phyloP scores from a whole-genome alignment of 441 rosid species.

The Mallotus japonicus region DNA sequence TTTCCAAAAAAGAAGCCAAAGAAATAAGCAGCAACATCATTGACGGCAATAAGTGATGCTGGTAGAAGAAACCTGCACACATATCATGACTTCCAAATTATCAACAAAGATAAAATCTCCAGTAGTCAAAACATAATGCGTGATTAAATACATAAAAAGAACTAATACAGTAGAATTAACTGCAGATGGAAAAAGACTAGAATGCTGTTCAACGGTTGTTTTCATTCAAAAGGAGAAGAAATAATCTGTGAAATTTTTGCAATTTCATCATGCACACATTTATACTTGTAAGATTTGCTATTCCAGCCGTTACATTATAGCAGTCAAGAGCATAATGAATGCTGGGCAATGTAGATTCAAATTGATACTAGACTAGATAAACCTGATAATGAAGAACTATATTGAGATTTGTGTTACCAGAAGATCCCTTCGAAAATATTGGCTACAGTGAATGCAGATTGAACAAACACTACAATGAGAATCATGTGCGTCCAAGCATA shows the following conservation, averaged over 20 bases:
- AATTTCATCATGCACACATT: background rate
- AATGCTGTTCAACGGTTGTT: background rate
- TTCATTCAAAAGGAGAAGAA: background rate
- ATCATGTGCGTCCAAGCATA: constrained; percentile 99
- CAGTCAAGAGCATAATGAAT: background rate
- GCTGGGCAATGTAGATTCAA: background rate
- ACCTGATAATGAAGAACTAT: background rate
- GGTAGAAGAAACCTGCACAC: constrained; percentile 86
- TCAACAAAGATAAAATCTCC: background rate
- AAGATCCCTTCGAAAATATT: constrained; percentile 93
- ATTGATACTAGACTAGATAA: background rate
- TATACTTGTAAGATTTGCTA: background rate
- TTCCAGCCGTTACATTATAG: background rate
- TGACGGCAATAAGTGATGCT: constrained; percentile 76
- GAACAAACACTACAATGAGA: constrained; percentile 77
- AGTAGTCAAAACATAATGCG: background rate
- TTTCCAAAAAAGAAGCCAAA: constrained; percentile 90
- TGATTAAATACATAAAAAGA: background rate
- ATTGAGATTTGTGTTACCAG: constrained; percentile 43
- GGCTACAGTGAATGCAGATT: constrained; percentile 87
- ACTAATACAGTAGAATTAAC: background rate
- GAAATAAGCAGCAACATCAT: constrained; percentile 76
- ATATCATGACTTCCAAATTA: background rate
- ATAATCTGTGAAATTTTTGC: background rate
- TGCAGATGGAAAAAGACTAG: background rate